A percentile compares a stretch with the other conserved stretches of the same genome.
These are phyloP conservation scores for Sporothrix humicola DNA, from an alignment of 2,329 filamentous ascomycete species.

Conservation along the genomic window DNA sequence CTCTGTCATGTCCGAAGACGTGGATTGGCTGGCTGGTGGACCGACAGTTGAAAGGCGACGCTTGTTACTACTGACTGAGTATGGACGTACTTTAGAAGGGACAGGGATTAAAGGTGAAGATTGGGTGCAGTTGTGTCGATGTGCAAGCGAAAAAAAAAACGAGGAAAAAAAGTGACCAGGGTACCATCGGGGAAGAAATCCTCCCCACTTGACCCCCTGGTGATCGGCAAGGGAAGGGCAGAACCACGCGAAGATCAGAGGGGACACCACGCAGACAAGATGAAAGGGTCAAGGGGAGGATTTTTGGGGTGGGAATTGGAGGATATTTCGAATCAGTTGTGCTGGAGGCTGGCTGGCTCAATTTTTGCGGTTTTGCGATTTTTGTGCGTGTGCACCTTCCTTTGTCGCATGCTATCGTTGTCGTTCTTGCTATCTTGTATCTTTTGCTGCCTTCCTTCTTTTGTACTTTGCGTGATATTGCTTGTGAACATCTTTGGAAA, in stretches of 20 bases:
- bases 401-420: not conserved
- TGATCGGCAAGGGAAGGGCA: slow-evolving; percentile 29
- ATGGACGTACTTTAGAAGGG: not conserved
- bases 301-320: not conserved
- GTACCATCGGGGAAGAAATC: not conserved
- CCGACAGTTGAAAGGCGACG: not conserved
- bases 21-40: not conserved
- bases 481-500: not conserved
- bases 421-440: not conserved
- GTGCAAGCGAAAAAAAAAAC: not conserved
- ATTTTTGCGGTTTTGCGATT: not conserved
- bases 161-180: not conserved
- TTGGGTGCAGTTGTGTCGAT: not conserved
- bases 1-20: no score
- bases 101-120: slow-evolving; percentile 21
- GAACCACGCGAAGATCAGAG: slow-evolving; percentile 26
- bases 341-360: no score
- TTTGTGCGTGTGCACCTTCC: not conserved
- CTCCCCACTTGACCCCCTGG: not conserved
- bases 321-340: not conserved
- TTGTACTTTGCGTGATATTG: not conserved
- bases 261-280: slow-evolving; percentile 7
- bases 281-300: not conserved
- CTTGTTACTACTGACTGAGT: no score
- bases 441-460: not conserved